Evolutionary conservation across 2,329 filamentous ascomycete genomes (phyloP), one percentile per base, ranked within the genome.

Genomic region (Whalleya microplaca): DNA sequence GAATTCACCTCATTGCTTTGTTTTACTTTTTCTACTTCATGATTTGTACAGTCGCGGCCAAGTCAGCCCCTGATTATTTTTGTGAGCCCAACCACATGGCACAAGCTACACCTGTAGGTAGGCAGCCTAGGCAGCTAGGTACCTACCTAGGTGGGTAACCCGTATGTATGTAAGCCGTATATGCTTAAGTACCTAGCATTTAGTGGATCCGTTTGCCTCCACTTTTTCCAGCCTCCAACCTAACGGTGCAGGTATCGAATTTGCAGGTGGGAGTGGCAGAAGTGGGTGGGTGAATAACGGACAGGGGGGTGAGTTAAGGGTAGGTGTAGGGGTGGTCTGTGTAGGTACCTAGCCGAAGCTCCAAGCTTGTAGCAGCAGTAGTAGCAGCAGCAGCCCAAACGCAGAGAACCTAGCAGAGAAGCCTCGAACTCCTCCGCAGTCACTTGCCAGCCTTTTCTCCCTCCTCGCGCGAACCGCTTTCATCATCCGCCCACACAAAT

Each of bases 381-480:
- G n/a, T n/a, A n/a, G n/a, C n/a, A n/a, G n/a, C n/a, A n/a, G n/a
- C n/a, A n/a, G n/a, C 3, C 6, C 14, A 37, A 16, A 12, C 32
- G 9, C 9, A 37, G 32, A 5, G 12, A 12, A 29, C 27, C 27
- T 29, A 29, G 27, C 8, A 6, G 8, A 12, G 14, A 12, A 51
- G 41, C 42, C 49, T 40, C 41, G 41, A 52, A 12, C 16, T 37
- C 32, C 32, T 37, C 32, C 32, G 32, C 32, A 37, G 14, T 12
- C 7, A 37, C 32, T 3, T 4, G 32, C 47, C 4, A 29, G 27
- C 27, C 6, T 63, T 58, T 55, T 18, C 43, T 50, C 48, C n/a
- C n/a, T n/a, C 48, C 48, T 53, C 51, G 54, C 48, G 43, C 56
- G 65, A 67, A 64, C 67, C 69, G 67, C 67, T 70, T 69, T 69